Conservation (phyloP, 2,329 filamentous ascomycete species). For the Monosporascus sp. region DNA sequence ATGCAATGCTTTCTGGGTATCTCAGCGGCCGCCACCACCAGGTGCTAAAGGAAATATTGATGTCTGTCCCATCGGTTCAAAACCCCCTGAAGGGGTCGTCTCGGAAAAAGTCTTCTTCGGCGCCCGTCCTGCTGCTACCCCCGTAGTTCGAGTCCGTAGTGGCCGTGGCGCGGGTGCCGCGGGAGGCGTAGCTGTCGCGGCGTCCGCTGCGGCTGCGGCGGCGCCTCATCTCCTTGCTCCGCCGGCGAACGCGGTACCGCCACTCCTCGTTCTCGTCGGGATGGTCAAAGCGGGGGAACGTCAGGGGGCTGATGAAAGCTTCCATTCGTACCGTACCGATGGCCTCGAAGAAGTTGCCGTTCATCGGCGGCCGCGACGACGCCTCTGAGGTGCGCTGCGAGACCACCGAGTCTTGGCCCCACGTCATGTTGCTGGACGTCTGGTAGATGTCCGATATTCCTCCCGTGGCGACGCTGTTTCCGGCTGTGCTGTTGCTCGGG, state of each 20-base stretch:
- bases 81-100: slow-evolving; percentile 61
- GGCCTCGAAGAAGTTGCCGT: slow-evolving; percentile 71
- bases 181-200: slow-evolving; percentile 46
- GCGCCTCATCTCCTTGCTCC: slow-evolving; percentile 52
- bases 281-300: slow-evolving; percentile 42
- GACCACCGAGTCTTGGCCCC: slow-evolving; percentile 37
- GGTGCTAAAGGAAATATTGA: not conserved
- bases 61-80: slow-evolving; percentile 24
- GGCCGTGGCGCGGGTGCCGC: slow-evolving; percentile 38
- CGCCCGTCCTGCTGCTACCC: slow-evolving; percentile 37
- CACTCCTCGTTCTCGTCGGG: slow-evolving; percentile 47
- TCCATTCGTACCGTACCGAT: slow-evolving; percentile 95
- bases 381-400: slow-evolving; percentile 53
- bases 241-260: slow-evolving; percentile 40
- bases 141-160: slow-evolving; percentile 41
- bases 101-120: slow-evolving; percentile 52
- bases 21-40: not conserved
- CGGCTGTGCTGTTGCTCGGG: slow-evolving; percentile 52
- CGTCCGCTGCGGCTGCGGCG: slow-evolving; percentile 49
- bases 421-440: slow-evolving; percentile 38
- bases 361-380: slow-evolving; percentile 37
- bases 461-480: slow-evolving; percentile 51
- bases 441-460: slow-evolving; percentile 58
- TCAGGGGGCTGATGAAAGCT: slow-evolving; percentile 74
- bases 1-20: slow-evolving; percentile 8